Percentiles rank a stretch among this genome's conserved stretches.
Evolutionary conservation across 768 basidiomycete species (phyloP).

Genomic region (Calocybe indica): DNA sequence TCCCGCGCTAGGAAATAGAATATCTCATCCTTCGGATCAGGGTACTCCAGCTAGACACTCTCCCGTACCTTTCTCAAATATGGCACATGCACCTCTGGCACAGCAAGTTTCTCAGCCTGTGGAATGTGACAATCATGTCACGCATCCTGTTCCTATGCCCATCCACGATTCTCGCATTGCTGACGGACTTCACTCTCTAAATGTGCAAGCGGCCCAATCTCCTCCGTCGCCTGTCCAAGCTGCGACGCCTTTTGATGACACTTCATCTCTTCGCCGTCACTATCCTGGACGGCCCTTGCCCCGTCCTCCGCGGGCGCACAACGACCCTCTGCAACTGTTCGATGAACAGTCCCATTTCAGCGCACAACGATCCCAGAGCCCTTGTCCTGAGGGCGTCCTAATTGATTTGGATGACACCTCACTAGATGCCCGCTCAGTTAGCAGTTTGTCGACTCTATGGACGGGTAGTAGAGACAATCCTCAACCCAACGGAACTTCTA

Average conservation of each 20-base stretch:
- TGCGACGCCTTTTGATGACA: slow-evolving; percentile 15
- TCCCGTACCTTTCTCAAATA: too few relatives aligned
- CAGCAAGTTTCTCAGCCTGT: too few relatives aligned
- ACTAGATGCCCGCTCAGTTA: neutral
- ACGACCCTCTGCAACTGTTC: too few relatives aligned
- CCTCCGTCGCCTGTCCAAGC: slow-evolving; percentile 2
- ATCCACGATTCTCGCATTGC: too few relatives aligned
- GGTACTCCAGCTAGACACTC: too few relatives aligned
- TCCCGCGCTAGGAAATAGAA: slow-evolving; percentile 6
- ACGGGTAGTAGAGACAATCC: neutral
- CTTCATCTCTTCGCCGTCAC: slow-evolving; percentile 30
- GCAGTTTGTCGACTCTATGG: neutral
- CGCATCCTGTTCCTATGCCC: too few relatives aligned
- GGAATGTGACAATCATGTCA: too few relatives aligned
- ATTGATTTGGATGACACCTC: slow-evolving; percentile 48
- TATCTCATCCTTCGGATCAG: too few relatives aligned
- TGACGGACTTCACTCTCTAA: slow-evolving; percentile 1
- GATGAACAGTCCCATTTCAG: too few relatives aligned
- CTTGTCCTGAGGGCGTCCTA: slow-evolving; percentile 44
- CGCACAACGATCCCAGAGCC: slow-evolving; percentile 7
- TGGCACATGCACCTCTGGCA: too few relatives aligned
- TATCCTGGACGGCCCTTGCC: slow-evolving; percentile 58
- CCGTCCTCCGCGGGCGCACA: slow-evolving; percentile 24
- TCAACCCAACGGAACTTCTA: slow-evolving; percentile 7
- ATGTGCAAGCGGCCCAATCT: slow-evolving; percentile 3